Conservation (phyloP, 2,329 filamentous ascomycete species). For the Fusarium bactridioides region DNA sequence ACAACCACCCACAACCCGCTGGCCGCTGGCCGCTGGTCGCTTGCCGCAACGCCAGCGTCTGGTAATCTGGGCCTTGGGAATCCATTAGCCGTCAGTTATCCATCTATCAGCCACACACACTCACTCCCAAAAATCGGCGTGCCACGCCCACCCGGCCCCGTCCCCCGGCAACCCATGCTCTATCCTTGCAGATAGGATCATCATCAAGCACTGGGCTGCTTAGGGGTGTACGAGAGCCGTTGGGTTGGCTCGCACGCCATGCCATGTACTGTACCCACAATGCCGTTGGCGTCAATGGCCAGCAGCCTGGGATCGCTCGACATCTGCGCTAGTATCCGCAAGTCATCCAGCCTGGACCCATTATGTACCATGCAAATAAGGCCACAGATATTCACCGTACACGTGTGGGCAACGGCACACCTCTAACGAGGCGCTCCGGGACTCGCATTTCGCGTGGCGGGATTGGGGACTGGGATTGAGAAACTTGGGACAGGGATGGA, state of each 20-base stretch:
- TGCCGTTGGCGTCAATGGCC: constrained; percentile 39
- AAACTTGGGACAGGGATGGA: constrained; percentile 15
- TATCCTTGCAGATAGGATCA: constrained; percentile 39
- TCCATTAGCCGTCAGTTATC: constrained; percentile 32
- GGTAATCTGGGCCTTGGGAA: constrained; percentile 25
- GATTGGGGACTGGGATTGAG: constrained; percentile 17
- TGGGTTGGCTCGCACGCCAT: constrained; percentile 37
- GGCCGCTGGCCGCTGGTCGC: constrained; percentile 23
- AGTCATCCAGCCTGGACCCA: constrained; percentile 38
- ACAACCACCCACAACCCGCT: constrained; percentile 24
- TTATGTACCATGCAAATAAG: constrained; percentile 39
- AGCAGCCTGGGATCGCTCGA: constrained; percentile 38
- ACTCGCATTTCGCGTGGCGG: constrained; percentile 35
- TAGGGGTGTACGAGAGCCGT: constrained; percentile 32
- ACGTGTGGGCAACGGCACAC: constrained; percentile 40
- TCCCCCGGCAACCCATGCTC: constrained; percentile 37
- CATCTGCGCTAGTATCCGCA: constrained; percentile 41
- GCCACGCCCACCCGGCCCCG: constrained; percentile 35
- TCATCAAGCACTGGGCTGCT: constrained; percentile 19
- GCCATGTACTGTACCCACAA: constrained; percentile 31
- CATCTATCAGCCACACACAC: constrained; percentile 32
- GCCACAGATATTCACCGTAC: constrained; percentile 37
- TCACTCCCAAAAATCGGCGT: constrained; percentile 23
- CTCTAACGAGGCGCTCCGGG: constrained; percentile 28
- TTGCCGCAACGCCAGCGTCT: constrained; percentile 28